These are phyloP conservation scores for Megacollybia marginata DNA, from an alignment of 768 basidiomycete species.

Conservation along the genomic window DNA sequence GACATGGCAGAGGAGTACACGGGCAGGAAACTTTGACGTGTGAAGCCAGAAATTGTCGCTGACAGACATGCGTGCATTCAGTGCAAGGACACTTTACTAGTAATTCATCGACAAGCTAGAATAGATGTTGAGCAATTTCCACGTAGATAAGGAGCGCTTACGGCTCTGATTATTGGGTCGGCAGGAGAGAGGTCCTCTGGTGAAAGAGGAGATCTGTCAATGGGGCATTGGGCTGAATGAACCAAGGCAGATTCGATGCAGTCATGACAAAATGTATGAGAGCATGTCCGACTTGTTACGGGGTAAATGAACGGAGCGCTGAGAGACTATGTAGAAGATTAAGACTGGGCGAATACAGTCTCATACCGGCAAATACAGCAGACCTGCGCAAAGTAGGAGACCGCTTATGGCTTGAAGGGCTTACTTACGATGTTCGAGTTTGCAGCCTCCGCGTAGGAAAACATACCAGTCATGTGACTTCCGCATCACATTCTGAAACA, in stretches of 20 bases:
- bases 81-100: conserved; percentile 56
- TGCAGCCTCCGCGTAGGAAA: conserved; percentile 50
- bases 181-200: conserved; percentile 55
- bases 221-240: conserved; percentile 70
- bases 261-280: conserved; percentile 81
- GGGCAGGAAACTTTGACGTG: conserved; percentile 60
- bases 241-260: conserved; percentile 69
- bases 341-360: conserved; percentile 1
- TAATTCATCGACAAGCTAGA: conserved; percentile 78
- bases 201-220: conserved; percentile 67
- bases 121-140: conserved; percentile 1
- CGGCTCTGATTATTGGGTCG: conserved; percentile 71
- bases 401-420: no score
- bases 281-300: conserved; percentile 63
- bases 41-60: conserved; percentile 55
- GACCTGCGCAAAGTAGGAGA: conserved; percentile 31
- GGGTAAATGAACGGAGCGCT: conserved; percentile 75
- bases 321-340: conserved; percentile 5
- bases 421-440: conserved; percentile 61
- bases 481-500: no score
- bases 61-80: conserved; percentile 58
- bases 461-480: neutral
- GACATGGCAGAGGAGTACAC: conserved; percentile 47
- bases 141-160: conserved; percentile 25
- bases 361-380: conserved; percentile 73